Conservation (phyloP, 768 basidiomycete genomes). For the Boletus rufocinnamomeus region DNA sequence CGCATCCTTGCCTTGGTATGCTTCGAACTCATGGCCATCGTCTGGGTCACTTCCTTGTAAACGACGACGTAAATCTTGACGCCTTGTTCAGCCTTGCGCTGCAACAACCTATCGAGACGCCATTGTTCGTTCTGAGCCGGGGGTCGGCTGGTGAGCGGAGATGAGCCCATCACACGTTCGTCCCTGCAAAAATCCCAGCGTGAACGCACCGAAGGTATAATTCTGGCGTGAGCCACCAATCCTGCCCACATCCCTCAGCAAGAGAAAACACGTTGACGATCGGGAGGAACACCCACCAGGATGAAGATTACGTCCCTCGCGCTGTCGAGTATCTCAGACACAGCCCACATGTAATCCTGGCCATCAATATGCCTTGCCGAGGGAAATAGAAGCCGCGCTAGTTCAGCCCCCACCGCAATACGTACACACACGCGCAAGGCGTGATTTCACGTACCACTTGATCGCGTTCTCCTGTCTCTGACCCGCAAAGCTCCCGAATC, state of each 20-base stretch:
- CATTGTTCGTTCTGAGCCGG: slow-evolving; percentile 84
- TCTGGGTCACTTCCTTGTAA: slow-evolving; percentile 95
- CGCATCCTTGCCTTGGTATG: slow-evolving; percentile 68
- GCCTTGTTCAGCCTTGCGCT: slow-evolving; percentile 88
- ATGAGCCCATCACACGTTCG: slow-evolving; percentile 14
- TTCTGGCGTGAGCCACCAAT: slow-evolving; percentile 96
- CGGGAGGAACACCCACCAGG: slow-evolving; percentile 45
- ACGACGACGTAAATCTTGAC: slow-evolving; percentile 91
- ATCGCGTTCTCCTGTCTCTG: slow-evolving; percentile 69
- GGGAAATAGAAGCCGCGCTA: not conserved
- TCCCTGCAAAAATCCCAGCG: too few species aligned
- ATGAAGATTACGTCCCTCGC: slow-evolving; percentile 89
- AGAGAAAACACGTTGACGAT: not conserved
- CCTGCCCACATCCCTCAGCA: slow-evolving; percentile 40
- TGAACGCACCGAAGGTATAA: slow-evolving; percentile 69
- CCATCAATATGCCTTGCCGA: slow-evolving; percentile 80
- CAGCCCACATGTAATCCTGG: slow-evolving; percentile 95
- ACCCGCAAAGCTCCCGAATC: slow-evolving; percentile 83
- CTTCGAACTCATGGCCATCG: slow-evolving; percentile 85
- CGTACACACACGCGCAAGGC: not conserved
- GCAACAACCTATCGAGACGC: slow-evolving; percentile 82
- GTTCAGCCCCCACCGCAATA: not conserved
- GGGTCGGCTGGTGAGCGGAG: slow-evolving; percentile 52
- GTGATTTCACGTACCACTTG: slow-evolving; percentile 63
- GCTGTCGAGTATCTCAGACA: slow-evolving; percentile 85